Conservation (phyloP, 306 rosid genomes). For the Lagenaria siceraria region DNA sequence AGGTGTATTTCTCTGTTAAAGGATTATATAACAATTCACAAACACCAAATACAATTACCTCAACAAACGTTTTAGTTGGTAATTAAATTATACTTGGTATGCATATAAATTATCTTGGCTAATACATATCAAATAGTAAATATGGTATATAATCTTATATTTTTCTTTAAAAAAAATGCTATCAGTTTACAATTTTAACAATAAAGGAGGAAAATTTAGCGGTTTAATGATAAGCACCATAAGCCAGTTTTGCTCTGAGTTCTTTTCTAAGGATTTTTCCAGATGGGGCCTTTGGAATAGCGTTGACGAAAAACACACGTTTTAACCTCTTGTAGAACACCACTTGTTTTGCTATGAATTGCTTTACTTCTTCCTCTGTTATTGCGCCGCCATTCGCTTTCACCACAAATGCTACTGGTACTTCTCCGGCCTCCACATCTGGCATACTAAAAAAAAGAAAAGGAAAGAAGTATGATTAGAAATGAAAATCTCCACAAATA, state of each 20-base stretch:
- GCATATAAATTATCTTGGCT: no score
- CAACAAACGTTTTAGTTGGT: no score
- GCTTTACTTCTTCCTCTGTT: constrained; percentile 56
- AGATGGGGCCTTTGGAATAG: background rate
- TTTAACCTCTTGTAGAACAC: background rate
- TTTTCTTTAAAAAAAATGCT: no score
- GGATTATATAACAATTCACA: no score
- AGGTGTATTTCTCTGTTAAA: no score
- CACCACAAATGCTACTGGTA: constrained; percentile 89
- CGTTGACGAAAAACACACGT: background rate
- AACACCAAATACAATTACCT: no score
- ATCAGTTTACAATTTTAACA: no score
- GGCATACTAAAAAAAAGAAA: constrained; percentile 34
- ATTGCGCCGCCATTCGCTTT: constrained; percentile 27
- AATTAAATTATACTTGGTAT: no score
- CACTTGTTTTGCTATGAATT: constrained; percentile 61
- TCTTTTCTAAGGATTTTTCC: constrained; percentile 1
- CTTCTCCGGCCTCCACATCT: constrained; percentile 71
- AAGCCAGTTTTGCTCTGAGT: background rate
- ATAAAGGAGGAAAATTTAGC: no score
- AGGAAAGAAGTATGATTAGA: background rate
- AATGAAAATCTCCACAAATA: background rate
- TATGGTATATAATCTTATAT: no score
- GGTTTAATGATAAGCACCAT: background rate
- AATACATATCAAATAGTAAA: no score